A percentile compares a stretch with the other conserved stretches of the same genome.
phyloP scores from a whole-genome alignment of 2,329 filamentous ascomycete genomes.

The Sordariomycetes sp. region DNA sequence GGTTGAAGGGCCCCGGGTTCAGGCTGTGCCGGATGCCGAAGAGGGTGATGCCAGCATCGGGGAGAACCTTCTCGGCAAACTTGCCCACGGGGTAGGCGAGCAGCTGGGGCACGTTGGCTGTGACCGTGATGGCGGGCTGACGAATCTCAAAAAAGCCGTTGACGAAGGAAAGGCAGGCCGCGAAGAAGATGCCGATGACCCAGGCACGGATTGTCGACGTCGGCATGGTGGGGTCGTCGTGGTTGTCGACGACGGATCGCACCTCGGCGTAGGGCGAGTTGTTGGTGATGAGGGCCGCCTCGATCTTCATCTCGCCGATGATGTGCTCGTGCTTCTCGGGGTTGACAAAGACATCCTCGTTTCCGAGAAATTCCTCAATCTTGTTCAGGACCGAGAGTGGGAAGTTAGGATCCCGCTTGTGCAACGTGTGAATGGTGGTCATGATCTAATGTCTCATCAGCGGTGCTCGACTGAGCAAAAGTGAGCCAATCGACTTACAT shows the following conservation, averaged over 20 bases:
- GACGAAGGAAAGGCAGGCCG: constrained; percentile 36
- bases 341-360: constrained; percentile 31
- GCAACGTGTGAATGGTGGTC: constrained; percentile 28
- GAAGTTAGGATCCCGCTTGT: constrained; percentile 34
- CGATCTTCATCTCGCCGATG: constrained; percentile 45
- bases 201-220: constrained; percentile 46
- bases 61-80: constrained; percentile 38
- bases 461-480: neutral
- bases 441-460: constrained; percentile 18
- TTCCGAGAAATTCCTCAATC: constrained; percentile 31
- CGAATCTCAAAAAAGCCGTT: constrained; percentile 52
- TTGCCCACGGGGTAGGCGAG: constrained; percentile 46
- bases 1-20: constrained; percentile 47
- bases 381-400: constrained; percentile 27
- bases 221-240: constrained; percentile 38
- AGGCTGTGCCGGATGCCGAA: constrained; percentile 36
- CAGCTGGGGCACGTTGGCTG: constrained; percentile 46
- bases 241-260: constrained; percentile 45
- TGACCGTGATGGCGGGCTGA: constrained; percentile 43
- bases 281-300: constrained; percentile 43
- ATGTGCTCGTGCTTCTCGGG: constrained; percentile 38
- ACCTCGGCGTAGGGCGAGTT: constrained; percentile 50
- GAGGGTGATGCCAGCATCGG: constrained; percentile 37
- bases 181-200: constrained; percentile 43
- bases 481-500: constrained; percentile 7